Percentiles rank a stretch among this genome's conserved stretches.
Conservation (phyloP, 495 filamentous ascomycete genomes). For the Penicillium tannophilum region DNA sequence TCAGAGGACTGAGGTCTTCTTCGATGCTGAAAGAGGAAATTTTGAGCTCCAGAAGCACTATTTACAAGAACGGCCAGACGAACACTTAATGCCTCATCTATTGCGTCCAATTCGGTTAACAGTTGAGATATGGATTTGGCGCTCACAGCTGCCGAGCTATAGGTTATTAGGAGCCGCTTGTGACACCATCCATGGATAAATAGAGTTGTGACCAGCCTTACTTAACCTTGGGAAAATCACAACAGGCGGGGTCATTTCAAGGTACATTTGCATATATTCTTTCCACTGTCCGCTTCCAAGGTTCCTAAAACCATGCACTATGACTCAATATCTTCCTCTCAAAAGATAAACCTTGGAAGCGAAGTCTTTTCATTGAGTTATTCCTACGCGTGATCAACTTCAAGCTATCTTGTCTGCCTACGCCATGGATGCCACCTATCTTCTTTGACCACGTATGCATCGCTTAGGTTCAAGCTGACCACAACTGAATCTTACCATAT, state of each 20-base stretch:
- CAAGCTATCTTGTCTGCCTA: background rate
- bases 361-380: background rate
- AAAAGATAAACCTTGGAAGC: no score
- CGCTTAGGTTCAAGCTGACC: background rate
- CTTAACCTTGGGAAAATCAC: background rate
- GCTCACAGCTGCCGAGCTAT: background rate
- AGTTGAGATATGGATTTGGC: background rate
- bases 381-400: background rate
- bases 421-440: background rate
- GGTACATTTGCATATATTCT: background rate
- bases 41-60: no score
- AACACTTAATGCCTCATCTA: background rate
- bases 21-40: no score
- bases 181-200: background rate
- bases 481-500: background rate
- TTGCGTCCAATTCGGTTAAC: background rate
- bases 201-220: background rate
- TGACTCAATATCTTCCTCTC: background rate
- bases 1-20: no score
- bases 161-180: background rate
- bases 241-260: background rate
- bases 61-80: no score
- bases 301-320: no score
- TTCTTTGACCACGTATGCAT: background rate
- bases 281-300: no score